A percentile compares a stretch with the other conserved stretches of the same genome.
These are phyloP conservation scores for Collariella sp. DNA, from an alignment of 495 filamentous ascomycete genomes.

Conservation along the genomic window DNA sequence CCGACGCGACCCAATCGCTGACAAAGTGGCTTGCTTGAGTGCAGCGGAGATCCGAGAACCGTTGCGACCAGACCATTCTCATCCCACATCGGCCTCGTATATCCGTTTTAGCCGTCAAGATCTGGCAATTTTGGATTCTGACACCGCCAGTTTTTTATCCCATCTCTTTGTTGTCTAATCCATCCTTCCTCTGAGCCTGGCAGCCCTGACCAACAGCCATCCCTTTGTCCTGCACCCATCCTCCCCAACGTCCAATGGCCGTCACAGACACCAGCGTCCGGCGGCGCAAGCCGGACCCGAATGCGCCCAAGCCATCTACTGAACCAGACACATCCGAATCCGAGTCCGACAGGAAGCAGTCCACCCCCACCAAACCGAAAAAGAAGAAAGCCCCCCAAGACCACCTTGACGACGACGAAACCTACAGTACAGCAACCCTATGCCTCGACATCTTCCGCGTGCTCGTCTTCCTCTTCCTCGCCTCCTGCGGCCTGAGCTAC, in stretches of 20 bases:
- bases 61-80: too few species aligned
- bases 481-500: constrained; percentile 66
- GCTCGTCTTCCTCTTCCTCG: constrained; percentile 57
- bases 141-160: background rate
- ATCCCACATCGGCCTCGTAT: constrained; percentile 12
- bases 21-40: background rate
- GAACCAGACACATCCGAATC: constrained; percentile 12
- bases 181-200: background rate
- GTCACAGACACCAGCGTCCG: constrained; percentile 20
- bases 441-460: constrained; percentile 69
- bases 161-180: background rate
- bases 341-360: background rate
- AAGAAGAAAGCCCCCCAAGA: constrained; percentile 20
- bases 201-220: background rate
- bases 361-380: constrained; percentile 10
- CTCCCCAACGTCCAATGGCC: constrained; percentile 22
- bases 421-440: constrained; percentile 29
- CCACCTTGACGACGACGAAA: constrained; percentile 34
- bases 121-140: constrained; percentile 8
- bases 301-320: background rate
- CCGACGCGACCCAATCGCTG: constrained; percentile 1
- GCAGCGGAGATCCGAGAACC: too few species aligned
- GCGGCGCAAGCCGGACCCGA: constrained; percentile 24
- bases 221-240: background rate
- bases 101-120: constrained; percentile 2